Base-by-base conservation (phyloP, 2,329 filamentous ascomycete genomes). In the Hirsutella minnesotensis region DNA sequence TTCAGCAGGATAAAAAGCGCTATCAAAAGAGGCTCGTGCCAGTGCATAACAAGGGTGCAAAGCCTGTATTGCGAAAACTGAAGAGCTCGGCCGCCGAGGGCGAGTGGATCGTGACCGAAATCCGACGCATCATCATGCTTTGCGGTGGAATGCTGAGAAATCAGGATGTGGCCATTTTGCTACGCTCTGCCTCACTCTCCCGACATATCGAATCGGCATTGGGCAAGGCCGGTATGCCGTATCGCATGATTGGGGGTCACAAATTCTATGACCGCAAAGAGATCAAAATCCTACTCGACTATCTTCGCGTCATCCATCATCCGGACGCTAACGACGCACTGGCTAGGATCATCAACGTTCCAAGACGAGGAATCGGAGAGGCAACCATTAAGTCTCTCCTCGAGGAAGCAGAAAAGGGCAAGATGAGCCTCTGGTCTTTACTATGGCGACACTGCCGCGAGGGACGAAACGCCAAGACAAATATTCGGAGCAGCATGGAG, bases 221-320 rank as follows among this genome's bases (percentile, higher is more conserved):
- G 34, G 86, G 83, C 13, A 86, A 83, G 53, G 77, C 79, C 10
- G 87, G 88, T 1, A 79, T 96, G 34, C 75, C 88, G 1, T 98
- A 96, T 61, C 80, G 80, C 40, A 95, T 96, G 89, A 81, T 96
- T 41, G 90, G 77, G 31, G 90, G 92, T 2, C 77, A 79, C 48
- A 84, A 86, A 45, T 98, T 98, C 59, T 96, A 94, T 55, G 92
- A 98, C 51, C 79, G 92, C 41, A 75, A 79, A 3, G 90, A 98
- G 58, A 83, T 96, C 56, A 94, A 92, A 59, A 72, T 87, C 7
- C 59, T 96, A 1, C 64, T 96, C 4, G 88, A 95, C 57, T 96
- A 98, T 57, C 69, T 96, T 13, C 77, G 88, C 27, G 82, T 94
- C 3, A 79, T 95, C 27, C 78, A 86, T 54, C 83, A 94, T 48